These are phyloP conservation scores for Peronospora belbahrii DNA, from an alignment of 352 stramenopile genomes.

Conservation along the genomic window DNA sequence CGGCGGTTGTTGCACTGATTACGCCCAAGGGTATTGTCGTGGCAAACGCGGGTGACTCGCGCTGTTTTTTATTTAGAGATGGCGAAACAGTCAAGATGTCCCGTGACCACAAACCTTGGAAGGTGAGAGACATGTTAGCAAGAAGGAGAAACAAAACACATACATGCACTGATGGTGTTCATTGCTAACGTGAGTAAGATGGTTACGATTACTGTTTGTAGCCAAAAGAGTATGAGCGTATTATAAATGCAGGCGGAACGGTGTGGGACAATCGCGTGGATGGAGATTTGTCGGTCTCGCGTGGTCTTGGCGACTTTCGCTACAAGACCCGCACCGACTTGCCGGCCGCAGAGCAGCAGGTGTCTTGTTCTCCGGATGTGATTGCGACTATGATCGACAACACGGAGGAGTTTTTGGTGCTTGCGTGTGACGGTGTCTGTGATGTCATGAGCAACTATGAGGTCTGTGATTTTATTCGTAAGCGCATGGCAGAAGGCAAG, in stretches of 20 bases:
- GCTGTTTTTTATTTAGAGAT: conserved; percentile 57
- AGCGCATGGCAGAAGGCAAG: conserved; percentile 66
- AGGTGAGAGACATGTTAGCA: conserved; percentile 36
- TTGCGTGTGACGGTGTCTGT: conserved; percentile 92
- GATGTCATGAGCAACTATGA: conserved; percentile 91
- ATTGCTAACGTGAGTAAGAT: too few species aligned
- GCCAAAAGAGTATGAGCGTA: conserved; percentile 55
- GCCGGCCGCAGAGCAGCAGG: too few species aligned
- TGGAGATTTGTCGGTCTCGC: conserved; percentile 70
- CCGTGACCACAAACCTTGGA: conserved; percentile 88
- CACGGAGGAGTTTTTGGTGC: conserved; percentile 87
- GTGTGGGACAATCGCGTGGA: conserved; percentile 78
- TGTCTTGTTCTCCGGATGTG: conserved; percentile 87
- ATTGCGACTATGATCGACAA: conserved; percentile 65
- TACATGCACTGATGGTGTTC: not conserved
- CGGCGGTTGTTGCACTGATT: conserved; percentile 62
- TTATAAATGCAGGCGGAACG: conserved; percentile 60
- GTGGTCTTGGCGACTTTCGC: conserved; percentile 68
- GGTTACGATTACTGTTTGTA: conserved; percentile 10
- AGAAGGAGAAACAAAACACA: conserved; percentile 5
- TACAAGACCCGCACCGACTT: conserved; percentile 70
- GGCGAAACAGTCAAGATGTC: conserved; percentile 62
- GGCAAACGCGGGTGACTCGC: conserved; percentile 74
- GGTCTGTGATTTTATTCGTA: conserved; percentile 74
- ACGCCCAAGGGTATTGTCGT: conserved; percentile 68